A percentile compares a stretch with the other conserved stretches of the same genome.
Conservation (phyloP, 2,329 filamentous ascomycete genomes). For the Stylonectria norvegica region DNA sequence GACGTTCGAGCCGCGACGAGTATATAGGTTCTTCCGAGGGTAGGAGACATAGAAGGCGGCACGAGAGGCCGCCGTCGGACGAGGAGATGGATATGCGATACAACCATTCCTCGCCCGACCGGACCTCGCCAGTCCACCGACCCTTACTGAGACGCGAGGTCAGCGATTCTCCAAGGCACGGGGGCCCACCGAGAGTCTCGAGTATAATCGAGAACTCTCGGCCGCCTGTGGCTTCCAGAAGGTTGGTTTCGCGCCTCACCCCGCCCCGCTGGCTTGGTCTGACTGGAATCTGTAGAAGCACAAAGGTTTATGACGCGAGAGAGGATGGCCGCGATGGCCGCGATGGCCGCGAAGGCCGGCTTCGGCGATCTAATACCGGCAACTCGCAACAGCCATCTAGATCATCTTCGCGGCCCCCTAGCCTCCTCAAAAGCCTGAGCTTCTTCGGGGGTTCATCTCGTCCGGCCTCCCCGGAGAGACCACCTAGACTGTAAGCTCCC, state of each 20-base stretch:
- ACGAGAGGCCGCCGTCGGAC: constrained; percentile 24
- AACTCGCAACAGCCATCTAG: constrained; percentile 21
- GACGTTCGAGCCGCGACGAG: constrained; percentile 25
- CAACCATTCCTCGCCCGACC: constrained; percentile 26
- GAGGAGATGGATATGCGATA: constrained; percentile 25
- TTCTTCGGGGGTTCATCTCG: constrained; percentile 24
- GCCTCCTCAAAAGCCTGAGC: constrained; percentile 27
- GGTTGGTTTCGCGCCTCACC: constrained; percentile 19
- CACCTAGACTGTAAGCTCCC: constrained; percentile 23
- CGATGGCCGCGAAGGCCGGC: constrained; percentile 21
- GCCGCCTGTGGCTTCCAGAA: constrained; percentile 33
- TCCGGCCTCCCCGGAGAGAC: constrained; percentile 27
- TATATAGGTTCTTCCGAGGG: constrained; percentile 26
- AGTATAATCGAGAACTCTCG: constrained; percentile 34
- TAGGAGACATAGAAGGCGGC: constrained; percentile 20
- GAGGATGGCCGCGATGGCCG: constrained; percentile 23
- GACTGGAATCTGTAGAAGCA: constrained; percentile 11
- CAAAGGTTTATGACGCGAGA: constrained; percentile 23
- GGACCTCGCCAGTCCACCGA: constrained; percentile 27
- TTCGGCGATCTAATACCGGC: constrained; percentile 15
- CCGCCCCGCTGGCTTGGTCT: constrained; percentile 4
- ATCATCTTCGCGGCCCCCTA: constrained; percentile 26
- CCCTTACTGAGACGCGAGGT: constrained; percentile 28
- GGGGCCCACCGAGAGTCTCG: constrained; percentile 21
- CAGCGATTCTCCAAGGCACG: constrained; percentile 30